Percentiles rank a stretch among this genome's conserved stretches.
Evolutionary conservation across 805 yeast genomes (phyloP).

Genomic region (Hanseniaspora valbyensis): DNA sequence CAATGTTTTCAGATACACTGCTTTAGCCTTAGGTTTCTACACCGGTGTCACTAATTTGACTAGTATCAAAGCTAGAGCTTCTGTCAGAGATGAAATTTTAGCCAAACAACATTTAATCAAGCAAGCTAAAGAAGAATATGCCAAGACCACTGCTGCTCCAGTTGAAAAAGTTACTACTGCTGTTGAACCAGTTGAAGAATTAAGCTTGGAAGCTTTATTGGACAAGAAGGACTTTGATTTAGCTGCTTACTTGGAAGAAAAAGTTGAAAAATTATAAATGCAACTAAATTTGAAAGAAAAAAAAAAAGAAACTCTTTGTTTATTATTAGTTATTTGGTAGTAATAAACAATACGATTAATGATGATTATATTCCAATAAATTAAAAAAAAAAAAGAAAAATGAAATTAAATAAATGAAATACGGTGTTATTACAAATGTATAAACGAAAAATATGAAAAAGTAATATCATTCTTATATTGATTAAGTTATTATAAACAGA

Average conservation of each 20-base stretch:
- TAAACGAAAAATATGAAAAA: neutral
- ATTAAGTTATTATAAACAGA: too few relatives aligned
- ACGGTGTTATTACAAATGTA: too few relatives aligned
- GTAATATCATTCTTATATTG: neutral
- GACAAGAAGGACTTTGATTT: constrained; percentile 15
- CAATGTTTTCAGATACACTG: constrained; percentile 79
- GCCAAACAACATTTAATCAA: constrained; percentile 63
- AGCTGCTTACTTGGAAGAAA: constrained; percentile 14
- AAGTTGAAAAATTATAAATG: constrained; percentile 13
- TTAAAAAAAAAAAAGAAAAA: neutral
- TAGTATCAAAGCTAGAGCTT: constrained; percentile 48
- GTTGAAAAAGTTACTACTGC: constrained; percentile 33
- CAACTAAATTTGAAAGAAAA: neutral
- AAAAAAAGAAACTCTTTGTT: too few relatives aligned
- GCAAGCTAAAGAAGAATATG: constrained; percentile 83
- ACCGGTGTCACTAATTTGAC: constrained; percentile 83
- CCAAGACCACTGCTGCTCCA: constrained; percentile 45
- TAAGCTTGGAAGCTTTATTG: constrained; percentile 12
- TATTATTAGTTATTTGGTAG: too few relatives aligned
- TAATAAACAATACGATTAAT: neutral
- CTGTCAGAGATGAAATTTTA: constrained; percentile 42
- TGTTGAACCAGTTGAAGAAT: constrained; percentile 40
- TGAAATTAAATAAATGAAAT: neutral
- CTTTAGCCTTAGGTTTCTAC: constrained; percentile 75
- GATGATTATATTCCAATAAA: neutral